phyloP scores from a whole-genome alignment of 2,329 filamentous ascomycete species.

The Cladosporium sp. region DNA sequence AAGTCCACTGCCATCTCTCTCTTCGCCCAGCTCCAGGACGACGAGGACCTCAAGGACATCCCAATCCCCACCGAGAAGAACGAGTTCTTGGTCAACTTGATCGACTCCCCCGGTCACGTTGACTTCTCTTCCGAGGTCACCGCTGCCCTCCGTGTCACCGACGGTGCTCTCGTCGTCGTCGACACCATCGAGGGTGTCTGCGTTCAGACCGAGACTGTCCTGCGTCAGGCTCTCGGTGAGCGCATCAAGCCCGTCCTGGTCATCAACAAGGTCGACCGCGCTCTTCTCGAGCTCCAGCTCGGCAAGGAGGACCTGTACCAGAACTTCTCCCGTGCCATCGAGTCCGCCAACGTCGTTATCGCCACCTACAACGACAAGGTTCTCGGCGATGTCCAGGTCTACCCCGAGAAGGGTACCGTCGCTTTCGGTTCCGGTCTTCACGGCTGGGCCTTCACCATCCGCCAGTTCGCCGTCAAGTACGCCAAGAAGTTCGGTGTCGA shows the following conservation, averaged over 20 bases:
- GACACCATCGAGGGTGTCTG: conserved; percentile 99
- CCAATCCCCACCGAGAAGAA: conserved; percentile 83
- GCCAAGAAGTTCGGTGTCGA: conserved; percentile 99
- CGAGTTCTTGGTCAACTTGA: conserved; percentile 99
- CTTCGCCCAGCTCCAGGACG: conserved; percentile 76
- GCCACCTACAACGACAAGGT: conserved; percentile 97
- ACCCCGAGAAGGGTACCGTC: conserved; percentile 95
- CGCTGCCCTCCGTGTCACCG: conserved; percentile 98
- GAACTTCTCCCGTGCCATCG: conserved; percentile 98
- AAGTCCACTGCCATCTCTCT: conserved; percentile 99
- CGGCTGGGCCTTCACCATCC: conserved; percentile 99
- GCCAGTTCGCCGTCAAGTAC: conserved; percentile 93
- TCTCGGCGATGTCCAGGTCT: conserved; percentile 97
- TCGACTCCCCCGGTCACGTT: conserved; percentile 99
- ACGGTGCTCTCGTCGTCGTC: conserved; percentile 99
- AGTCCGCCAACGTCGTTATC: conserved; percentile 99
- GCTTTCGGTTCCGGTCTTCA: conserved; percentile 99
- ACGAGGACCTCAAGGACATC: conserved; percentile 93
- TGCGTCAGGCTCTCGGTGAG: conserved; percentile 98
- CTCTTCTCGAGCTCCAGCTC: conserved; percentile 97
- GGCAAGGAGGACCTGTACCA: conserved; percentile 99
- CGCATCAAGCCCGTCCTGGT: conserved; percentile 99
- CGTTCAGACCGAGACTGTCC: conserved; percentile 99
- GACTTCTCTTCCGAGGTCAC: conserved; percentile 99
- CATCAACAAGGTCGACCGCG: conserved; percentile 99